Evolutionary conservation across 108 stramenopile species (phyloP).

Genomic region (Fistulifera solaris): DNA sequence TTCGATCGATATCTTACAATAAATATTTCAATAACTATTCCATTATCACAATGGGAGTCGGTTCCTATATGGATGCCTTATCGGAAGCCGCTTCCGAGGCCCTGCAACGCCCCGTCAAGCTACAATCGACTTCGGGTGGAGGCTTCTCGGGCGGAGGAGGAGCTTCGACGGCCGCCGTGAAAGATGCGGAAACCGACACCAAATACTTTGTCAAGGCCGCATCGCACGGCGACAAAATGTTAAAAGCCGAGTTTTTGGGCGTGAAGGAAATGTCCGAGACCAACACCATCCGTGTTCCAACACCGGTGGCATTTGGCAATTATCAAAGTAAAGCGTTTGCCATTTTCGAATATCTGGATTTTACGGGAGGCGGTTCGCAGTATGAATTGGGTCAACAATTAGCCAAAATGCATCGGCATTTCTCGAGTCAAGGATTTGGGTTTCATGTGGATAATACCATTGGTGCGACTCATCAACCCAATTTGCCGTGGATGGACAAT

Average conservation of each 20-base stretch:
- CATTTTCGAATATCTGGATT: slow-evolving; percentile 66
- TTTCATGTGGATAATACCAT: slow-evolving; percentile 77
- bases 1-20: no score
- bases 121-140: slow-evolving; percentile 29
- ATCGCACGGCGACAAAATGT: slow-evolving; percentile 33
- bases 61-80: slow-evolving; percentile 26
- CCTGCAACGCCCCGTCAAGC: slow-evolving; percentile 18
- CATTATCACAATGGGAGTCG: no score
- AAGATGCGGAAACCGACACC: slow-evolving; percentile 23
- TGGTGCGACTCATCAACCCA: slow-evolving; percentile 69
- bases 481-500: slow-evolving; percentile 53
- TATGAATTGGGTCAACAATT: slow-evolving; percentile 55
- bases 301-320: slow-evolving; percentile 53
- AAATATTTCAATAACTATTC: no score
- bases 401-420: slow-evolving; percentile 36
- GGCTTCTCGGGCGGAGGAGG: slow-evolving; percentile 51
- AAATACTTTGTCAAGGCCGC: slow-evolving; percentile 69
- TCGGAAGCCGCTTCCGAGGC: slow-evolving; percentile 38
- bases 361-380: slow-evolving; percentile 39
- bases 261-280: slow-evolving; percentile 64
- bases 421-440: slow-evolving; percentile 33
- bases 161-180: slow-evolving; percentile 26
- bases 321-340: slow-evolving; percentile 35
- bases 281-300: slow-evolving; percentile 55
- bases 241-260: slow-evolving; percentile 68